Evolutionary conservation across 2,329 filamentous ascomycete genomes (phyloP).

Genomic region (Apiospora malaysiana): DNA sequence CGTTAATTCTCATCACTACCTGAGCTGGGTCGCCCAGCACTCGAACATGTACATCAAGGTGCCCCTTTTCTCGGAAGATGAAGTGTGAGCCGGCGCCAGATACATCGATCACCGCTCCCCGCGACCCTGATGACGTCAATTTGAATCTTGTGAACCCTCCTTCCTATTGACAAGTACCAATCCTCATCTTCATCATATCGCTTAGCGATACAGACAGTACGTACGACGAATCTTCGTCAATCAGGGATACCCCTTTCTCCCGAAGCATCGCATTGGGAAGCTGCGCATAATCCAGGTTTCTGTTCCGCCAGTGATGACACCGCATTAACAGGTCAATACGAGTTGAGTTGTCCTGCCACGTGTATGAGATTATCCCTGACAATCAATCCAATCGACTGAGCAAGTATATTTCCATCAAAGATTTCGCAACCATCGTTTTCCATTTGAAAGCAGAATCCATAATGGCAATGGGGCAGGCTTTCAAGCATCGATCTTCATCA

Average conservation of each 20-base stretch:
- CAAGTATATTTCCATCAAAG: background rate
- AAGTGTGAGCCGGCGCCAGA: too few species aligned
- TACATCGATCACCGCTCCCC: too few species aligned
- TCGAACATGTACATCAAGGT: background rate
- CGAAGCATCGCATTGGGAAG: background rate
- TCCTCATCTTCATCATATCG: too few species aligned
- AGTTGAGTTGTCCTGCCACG: background rate
- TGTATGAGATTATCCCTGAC: background rate
- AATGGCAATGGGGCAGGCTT: background rate
- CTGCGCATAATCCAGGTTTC: background rate
- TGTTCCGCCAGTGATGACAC: background rate
- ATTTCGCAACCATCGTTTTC: background rate
- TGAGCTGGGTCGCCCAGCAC: background rate
- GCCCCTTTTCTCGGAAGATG: background rate
- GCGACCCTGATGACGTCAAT: too few species aligned
- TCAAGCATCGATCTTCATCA: background rate
- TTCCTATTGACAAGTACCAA: too few species aligned
- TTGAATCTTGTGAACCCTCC: too few species aligned
- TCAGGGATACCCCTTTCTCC: background rate
- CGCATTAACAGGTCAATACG: background rate
- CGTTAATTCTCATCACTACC: background rate
- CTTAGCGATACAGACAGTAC: too few species aligned
- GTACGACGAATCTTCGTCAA: background rate
- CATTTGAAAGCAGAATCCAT: background rate
- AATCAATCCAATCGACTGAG: background rate